Percentiles rank a stretch among this genome's conserved stretches.
Evolutionary conservation across 805 yeast genomes (phyloP).

Genomic region (Candida nanaspora): DNA sequence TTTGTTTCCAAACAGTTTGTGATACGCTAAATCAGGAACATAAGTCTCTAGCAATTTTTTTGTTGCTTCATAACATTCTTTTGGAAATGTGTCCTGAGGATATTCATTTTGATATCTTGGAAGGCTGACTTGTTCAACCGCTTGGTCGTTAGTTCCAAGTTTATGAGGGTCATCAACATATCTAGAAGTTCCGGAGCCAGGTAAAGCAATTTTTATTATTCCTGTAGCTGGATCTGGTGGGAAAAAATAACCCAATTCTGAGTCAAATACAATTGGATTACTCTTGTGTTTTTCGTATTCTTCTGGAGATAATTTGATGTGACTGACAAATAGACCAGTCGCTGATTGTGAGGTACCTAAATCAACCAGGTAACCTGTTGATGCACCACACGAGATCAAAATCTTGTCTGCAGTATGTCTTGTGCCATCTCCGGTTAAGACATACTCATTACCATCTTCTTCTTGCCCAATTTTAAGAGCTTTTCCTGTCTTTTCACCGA

Average conservation of each 20-base stretch:
- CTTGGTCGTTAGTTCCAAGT: background rate
- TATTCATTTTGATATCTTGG: conserved; percentile 30
- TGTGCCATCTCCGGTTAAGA: conserved; percentile 22
- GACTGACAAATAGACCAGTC: conserved; percentile 32
- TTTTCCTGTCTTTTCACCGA: conserved; percentile 24
- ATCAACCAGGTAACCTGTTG: conserved; percentile 29
- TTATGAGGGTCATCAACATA: conserved; percentile 14
- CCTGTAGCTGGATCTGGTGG: conserved; percentile 38
- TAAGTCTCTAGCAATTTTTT: conserved; percentile 24
- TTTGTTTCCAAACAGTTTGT: conserved; percentile 26
- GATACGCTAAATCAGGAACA: conserved; percentile 34
- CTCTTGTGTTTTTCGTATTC: conserved; percentile 30
- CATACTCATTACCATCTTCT: conserved; percentile 8
- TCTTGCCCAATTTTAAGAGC: conserved; percentile 13
- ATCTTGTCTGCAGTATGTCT: conserved; percentile 27
- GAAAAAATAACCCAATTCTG: conserved; percentile 40
- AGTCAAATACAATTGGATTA: conserved; percentile 37
- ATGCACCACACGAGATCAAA: conserved; percentile 32
- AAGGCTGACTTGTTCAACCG: conserved; percentile 19
- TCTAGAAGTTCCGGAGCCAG: conserved; percentile 26
- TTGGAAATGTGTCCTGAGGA: conserved; percentile 32
- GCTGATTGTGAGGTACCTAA: conserved; percentile 27
- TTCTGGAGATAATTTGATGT: conserved; percentile 27
- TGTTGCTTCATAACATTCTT: conserved; percentile 21
- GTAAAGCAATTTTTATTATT: conserved; percentile 32